Conservation (phyloP, 768 basidiomycete genomes). For the Porpolomopsis calyptriformis region DNA sequence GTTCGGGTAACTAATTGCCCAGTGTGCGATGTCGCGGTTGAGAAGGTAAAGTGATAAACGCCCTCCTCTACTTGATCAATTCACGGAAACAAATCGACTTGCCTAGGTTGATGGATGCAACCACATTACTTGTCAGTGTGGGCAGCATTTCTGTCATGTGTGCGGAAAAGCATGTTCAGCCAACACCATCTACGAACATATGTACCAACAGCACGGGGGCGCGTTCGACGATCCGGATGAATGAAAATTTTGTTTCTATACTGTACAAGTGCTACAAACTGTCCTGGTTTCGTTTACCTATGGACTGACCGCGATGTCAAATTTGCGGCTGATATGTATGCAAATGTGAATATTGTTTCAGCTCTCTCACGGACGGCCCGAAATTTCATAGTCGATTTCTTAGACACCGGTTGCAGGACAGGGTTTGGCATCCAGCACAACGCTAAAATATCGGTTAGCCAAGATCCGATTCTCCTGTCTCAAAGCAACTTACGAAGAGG, state of each 20-base stretch:
- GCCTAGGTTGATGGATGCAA: constrained; percentile 17
- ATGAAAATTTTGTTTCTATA: no score
- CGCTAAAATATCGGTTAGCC: neutral
- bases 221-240: neutral
- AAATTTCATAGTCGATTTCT: constrained; percentile 7
- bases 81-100: neutral
- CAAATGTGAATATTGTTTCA: no score
- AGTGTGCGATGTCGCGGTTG: constrained; percentile 8
- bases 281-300: no score
- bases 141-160: constrained; percentile 17
- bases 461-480: neutral
- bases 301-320: no score
- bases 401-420: constrained; percentile 5
- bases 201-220: constrained; percentile 9
- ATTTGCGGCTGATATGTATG: no score
- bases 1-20: constrained; percentile 4
- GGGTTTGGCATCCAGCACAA: constrained; percentile 5
- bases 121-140: constrained; percentile 17
- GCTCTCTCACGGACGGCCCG: no score
- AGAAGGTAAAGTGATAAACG: constrained; percentile 4
- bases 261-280: no score
- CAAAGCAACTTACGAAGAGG: constrained; percentile 1
- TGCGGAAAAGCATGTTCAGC: constrained; percentile 9
- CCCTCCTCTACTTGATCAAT: neutral
- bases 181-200: constrained; percentile 12